These are phyloP conservation scores for Odontarrhena argentea DNA, from an alignment of 345 rosid species.

Conservation along the genomic window DNA sequence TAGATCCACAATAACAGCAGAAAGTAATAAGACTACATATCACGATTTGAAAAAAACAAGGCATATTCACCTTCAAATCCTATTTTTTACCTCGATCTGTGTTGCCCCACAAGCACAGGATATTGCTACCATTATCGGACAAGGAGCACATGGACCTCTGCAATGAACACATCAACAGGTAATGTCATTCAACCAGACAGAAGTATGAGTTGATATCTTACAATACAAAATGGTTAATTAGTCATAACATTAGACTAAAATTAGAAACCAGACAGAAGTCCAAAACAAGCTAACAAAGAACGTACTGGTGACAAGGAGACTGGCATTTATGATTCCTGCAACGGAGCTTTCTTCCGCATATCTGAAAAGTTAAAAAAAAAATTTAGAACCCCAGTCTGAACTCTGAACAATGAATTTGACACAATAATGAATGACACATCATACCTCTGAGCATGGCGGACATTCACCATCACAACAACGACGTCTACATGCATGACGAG, in stretches of 20 bases:
- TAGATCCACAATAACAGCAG: not conserved
- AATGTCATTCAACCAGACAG: constrained; percentile 19
- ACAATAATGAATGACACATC: constrained; percentile 14
- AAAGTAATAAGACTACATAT: constrained; percentile 1
- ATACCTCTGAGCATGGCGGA: constrained; percentile 87
- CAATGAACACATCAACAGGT: constrained; percentile 36
- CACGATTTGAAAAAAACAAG: constrained; percentile 4
- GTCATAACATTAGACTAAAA: constrained; percentile 6
- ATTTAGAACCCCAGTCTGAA: constrained; percentile 8
- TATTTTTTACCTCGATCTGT: constrained; percentile 70
- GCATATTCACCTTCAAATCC: constrained; percentile 7
- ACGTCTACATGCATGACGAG: constrained; percentile 87
- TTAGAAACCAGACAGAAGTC: constrained; percentile 8
- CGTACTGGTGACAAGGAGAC: constrained; percentile 87
- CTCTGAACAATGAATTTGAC: constrained; percentile 7
- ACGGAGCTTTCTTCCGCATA: constrained; percentile 76
- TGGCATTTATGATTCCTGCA: constrained; percentile 94
- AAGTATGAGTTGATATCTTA: constrained; percentile 11
- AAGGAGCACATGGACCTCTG: constrained; percentile 96
- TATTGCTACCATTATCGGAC: constrained; percentile 89
- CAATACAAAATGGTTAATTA: constrained; percentile 9
- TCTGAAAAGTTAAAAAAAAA: constrained; percentile 45
- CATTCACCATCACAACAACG: constrained; percentile 95
- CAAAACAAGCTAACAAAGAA: constrained; percentile 19
- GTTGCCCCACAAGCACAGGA: constrained; percentile 86